Evolutionary conservation across 2,329 filamentous ascomycete species (phyloP).

Genomic region (Berkeleyomyces rouxiae): DNA sequence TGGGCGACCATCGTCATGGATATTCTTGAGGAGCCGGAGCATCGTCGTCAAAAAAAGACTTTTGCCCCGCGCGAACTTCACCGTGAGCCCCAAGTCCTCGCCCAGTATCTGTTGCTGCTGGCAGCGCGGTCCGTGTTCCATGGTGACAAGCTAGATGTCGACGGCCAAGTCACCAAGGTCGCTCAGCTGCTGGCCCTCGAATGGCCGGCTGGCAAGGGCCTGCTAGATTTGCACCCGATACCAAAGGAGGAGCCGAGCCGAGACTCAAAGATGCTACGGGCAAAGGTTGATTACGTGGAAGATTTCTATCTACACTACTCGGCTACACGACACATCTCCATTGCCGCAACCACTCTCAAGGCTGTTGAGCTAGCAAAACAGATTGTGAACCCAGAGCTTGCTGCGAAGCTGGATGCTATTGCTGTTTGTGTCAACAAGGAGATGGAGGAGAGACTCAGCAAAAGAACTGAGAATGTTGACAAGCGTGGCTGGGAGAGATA

Average conservation of each 20-base stretch:
- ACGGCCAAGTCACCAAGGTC: conserved; percentile 23
- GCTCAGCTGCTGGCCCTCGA: conserved; percentile 23
- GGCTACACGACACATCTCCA: conserved; percentile 20
- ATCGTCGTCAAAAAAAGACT: conserved; percentile 18
- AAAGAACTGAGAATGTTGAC: conserved; percentile 11
- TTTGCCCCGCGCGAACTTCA: conserved; percentile 19
- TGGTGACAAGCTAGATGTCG: conserved; percentile 19
- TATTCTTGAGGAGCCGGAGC: conserved; percentile 29
- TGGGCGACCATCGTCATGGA: conserved; percentile 34
- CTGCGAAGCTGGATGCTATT: conserved; percentile 24
- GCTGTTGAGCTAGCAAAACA: conserved; percentile 30
- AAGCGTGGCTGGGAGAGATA: conserved; percentile 12
- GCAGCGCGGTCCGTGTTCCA: conserved; percentile 24
- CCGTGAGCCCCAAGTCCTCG: conserved; percentile 28
- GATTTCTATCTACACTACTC: conserved; percentile 24
- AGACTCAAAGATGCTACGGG: conserved; percentile 16
- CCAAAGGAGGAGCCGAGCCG: conserved; percentile 3
- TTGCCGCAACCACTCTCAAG: conserved; percentile 24
- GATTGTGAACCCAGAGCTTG: conserved; percentile 24
- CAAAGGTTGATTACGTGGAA: conserved; percentile 14
- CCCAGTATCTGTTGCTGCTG: conserved; percentile 27
- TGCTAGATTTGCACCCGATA: conserved; percentile 23
- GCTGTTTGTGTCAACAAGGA: conserved; percentile 24
- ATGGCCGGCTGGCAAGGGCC: conserved; percentile 26
- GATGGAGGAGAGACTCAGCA: conserved; percentile 20